These are phyloP conservation scores for Ceratocystis ficicola DNA, from an alignment of 2,329 filamentous ascomycete genomes.

Conservation along the genomic window DNA sequence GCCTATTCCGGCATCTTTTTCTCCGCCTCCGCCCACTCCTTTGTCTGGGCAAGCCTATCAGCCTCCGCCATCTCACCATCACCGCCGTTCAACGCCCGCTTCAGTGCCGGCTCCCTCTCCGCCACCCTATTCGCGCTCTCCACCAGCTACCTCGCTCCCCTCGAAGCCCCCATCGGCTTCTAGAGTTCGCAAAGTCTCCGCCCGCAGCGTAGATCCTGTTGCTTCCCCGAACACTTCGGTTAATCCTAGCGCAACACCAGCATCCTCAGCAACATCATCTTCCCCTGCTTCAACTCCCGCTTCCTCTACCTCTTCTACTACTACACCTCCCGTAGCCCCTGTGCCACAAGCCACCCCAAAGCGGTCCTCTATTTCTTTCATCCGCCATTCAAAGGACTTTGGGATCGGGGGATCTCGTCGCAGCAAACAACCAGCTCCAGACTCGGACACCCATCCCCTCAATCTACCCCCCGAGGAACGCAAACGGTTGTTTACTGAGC, in stretches of 20 bases:
- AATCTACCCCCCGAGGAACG: constrained; percentile 85
- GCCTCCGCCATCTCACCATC: neutral
- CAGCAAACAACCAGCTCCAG: constrained; percentile 36
- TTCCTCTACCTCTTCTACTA: constrained; percentile 7
- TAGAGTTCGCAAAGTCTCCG: constrained; percentile 15
- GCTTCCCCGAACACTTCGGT: neutral
- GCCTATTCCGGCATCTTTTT: neutral
- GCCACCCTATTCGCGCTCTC: constrained; percentile 19
- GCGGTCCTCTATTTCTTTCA: constrained; percentile 30
- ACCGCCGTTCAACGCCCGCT: neutral
- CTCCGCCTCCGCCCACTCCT: neutral
- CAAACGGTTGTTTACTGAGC: constrained; percentile 50
- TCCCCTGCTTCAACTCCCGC: constrained; percentile 7
- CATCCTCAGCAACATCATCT: neutral
- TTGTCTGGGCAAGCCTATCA: neutral
- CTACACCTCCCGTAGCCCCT: constrained; percentile 3
- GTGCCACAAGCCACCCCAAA: constrained; percentile 12
- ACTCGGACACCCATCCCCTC: constrained; percentile 68
- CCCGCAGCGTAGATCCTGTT: constrained; percentile 10
- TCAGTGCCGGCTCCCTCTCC: constrained; percentile 14
- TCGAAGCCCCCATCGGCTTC: constrained; percentile 16
- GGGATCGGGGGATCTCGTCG: constrained; percentile 37
- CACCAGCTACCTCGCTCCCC: constrained; percentile 12
- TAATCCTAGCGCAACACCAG: neutral
- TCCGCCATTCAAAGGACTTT: constrained; percentile 39